These are phyloP conservation scores for Arctostaphylos glauca DNA, from an alignment of 148 eudicot genomes.

Conservation along the genomic window DNA sequence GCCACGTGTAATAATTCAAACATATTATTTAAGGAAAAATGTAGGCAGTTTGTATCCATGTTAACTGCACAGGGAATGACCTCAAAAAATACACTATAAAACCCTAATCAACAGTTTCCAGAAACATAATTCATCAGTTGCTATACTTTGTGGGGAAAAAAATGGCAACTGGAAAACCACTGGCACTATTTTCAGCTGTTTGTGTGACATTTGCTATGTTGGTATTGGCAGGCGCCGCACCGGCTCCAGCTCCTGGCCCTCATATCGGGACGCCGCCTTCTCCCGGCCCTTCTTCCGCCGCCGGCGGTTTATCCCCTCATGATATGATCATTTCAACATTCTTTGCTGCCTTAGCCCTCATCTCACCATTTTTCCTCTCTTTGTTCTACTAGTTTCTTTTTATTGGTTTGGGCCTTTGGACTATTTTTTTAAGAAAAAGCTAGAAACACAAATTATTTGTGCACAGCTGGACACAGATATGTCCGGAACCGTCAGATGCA, in stretches of 20 bases:
- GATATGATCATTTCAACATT: background rate
- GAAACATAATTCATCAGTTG: background rate
- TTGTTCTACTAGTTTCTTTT: background rate
- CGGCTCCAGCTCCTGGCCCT: background rate
- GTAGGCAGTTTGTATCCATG: background rate
- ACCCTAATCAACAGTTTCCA: background rate
- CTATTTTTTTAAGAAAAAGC: too few relatives aligned
- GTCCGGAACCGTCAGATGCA: too few relatives aligned
- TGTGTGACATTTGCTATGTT: constrained; percentile 14
- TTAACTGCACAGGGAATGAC: background rate
- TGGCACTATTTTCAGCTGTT: constrained; percentile 7
- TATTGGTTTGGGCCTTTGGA: background rate
- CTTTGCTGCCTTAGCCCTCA: background rate
- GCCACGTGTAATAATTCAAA: background rate
- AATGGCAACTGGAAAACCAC: constrained; percentile 9
- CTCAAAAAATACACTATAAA: constrained; percentile 9
- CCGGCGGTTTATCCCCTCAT: constrained; percentile 6
- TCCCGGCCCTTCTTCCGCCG: background rate
- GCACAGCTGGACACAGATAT: too few relatives aligned
- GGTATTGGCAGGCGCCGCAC: background rate
- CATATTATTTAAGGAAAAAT: too few relatives aligned
- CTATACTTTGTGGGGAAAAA: background rate
- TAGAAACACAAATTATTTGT: too few relatives aligned
- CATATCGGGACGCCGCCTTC: too few relatives aligned
- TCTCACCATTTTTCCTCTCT: background rate